Evolutionary conservation across 108 stramenopile genomes (phyloP).

Genomic region (Skeletonema costatum): DNA sequence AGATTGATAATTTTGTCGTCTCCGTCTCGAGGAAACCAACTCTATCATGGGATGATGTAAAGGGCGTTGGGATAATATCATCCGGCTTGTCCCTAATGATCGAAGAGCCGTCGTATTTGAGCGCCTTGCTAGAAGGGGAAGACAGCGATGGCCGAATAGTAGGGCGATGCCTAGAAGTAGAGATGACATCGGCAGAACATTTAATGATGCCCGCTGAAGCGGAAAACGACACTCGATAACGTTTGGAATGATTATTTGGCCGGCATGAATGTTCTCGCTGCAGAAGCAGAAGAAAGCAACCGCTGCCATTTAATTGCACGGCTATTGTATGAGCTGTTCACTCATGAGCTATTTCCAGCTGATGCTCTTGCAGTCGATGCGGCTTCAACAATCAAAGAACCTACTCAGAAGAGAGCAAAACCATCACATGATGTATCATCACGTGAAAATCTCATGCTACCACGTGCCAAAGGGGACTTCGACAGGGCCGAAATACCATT

Average conservation of each 20-base stretch:
- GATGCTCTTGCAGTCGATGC: background rate
- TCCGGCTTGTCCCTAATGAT: background rate
- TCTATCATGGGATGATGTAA: background rate
- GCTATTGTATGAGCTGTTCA: too few relatives aligned
- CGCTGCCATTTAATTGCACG: slow-evolving; percentile 9
- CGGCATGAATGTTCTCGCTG: too few relatives aligned
- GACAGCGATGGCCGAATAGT: background rate
- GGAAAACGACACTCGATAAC: background rate
- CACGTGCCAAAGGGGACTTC: background rate
- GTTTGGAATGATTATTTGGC: slow-evolving; percentile 12
- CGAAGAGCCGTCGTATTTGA: slow-evolving; percentile 1
- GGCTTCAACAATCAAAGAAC: background rate
- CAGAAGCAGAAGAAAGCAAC: background rate
- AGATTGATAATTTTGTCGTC: slow-evolving; percentile 2
- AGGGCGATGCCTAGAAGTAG: slow-evolving; percentile 1
- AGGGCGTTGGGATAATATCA: background rate
- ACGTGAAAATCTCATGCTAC: background rate
- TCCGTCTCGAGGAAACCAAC: background rate
- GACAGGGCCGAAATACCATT: background rate
- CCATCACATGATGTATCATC: background rate
- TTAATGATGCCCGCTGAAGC: background rate
- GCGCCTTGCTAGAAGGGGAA: background rate
- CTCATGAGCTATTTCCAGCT: background rate
- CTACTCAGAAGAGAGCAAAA: background rate
- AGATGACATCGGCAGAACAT: background rate